Conservation (phyloP, 331 rosid genomes). For the Cydonia oblonga region DNA sequence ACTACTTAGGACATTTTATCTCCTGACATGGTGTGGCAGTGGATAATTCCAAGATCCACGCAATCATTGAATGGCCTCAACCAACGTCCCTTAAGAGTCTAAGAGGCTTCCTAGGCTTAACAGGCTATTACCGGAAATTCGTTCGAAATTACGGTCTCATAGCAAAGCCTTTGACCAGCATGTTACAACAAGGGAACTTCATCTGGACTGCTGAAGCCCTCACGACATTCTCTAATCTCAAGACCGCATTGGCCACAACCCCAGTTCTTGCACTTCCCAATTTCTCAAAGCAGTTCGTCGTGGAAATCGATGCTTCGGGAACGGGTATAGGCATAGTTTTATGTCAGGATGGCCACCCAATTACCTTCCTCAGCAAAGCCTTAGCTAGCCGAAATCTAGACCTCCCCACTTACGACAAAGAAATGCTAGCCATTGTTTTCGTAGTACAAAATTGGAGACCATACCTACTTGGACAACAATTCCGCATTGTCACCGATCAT, state of each 20-base stretch:
- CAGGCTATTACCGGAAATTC: neutral
- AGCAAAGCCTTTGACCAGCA: neutral
- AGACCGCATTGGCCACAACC: accelerated
- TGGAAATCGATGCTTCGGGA: neutral
- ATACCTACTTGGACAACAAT: neutral
- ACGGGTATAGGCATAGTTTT: neutral
- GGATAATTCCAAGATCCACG: neutral
- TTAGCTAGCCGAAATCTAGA: accelerated
- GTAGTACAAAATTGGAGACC: neutral
- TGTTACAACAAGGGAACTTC: neutral
- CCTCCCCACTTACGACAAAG: neutral
- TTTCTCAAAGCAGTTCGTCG: neutral
- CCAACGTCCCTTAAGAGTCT: neutral
- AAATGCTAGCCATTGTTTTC: neutral
- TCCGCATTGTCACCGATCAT: neutral
- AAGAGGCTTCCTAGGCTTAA: neutral
- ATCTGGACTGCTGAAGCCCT: accelerated
- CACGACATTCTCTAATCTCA: neutral
- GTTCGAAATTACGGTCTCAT: neutral
- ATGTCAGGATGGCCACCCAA: accelerated
- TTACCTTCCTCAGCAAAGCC: neutral
- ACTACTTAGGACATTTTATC: neutral
- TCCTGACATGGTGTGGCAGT: neutral
- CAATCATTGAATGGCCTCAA: neutral
- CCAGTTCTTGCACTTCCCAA: neutral